Conservation (phyloP, 2,329 filamentous ascomycete genomes). For the Lachnellula arida region DNA sequence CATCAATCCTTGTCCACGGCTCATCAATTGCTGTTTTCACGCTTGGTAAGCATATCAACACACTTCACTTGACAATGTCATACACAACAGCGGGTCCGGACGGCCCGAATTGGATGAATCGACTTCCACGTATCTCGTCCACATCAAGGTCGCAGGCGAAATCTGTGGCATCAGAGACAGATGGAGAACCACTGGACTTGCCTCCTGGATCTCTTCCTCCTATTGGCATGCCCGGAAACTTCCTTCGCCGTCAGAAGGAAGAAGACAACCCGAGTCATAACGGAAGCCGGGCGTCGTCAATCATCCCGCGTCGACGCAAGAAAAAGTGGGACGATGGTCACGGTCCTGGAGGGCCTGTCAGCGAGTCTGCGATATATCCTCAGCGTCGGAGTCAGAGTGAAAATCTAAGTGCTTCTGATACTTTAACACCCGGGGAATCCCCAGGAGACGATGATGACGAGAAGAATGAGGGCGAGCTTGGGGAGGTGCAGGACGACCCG, state of each 20-base stretch:
- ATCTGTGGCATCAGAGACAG: constrained; percentile 72
- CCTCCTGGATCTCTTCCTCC: constrained; percentile 70
- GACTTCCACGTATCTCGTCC: constrained; percentile 67
- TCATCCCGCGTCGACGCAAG: constrained; percentile 55
- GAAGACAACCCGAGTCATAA: constrained; percentile 56
- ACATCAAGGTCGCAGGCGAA: constrained; percentile 76
- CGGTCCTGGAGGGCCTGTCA: constrained; percentile 81
- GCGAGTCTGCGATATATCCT: constrained; percentile 84
- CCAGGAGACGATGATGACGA: constrained; percentile 31
- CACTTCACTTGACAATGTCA: constrained; percentile 88
- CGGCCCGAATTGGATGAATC: constrained; percentile 90
- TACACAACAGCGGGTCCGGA: constrained; percentile 90
- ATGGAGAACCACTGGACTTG: constrained; percentile 58
- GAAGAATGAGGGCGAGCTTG: constrained; percentile 27
- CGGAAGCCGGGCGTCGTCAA: constrained; percentile 55
- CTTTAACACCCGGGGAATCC: constrained; percentile 28
- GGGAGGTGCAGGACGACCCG: constrained; percentile 32
- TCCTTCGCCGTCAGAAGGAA: constrained; percentile 78
- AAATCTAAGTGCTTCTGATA: constrained; percentile 23
- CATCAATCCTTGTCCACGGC: constrained; percentile 91
- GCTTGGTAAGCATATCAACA: constrained; percentile 96
- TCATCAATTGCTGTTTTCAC: constrained; percentile 99
- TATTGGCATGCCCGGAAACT: constrained; percentile 66
- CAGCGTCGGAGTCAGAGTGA: constrained; percentile 32
- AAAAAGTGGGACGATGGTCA: constrained; percentile 67